Percentiles rank a stretch among this genome's conserved stretches.
phyloP scores from a whole-genome alignment of 108 stramenopile species.

The Fragilaria radians region DNA sequence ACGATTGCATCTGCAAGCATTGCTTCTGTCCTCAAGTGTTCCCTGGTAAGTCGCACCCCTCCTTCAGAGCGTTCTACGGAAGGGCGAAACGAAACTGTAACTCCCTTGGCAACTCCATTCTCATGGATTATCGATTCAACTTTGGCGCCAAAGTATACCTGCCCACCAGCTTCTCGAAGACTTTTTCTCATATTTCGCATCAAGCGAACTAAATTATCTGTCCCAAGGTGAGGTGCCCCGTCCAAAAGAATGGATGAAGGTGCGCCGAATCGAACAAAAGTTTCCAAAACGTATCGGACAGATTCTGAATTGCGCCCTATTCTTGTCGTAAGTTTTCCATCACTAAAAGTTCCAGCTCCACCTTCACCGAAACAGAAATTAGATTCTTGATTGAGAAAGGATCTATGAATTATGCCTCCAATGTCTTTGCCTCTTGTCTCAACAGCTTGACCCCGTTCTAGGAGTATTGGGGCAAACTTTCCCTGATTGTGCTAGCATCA shows the following conservation, averaged over 20 bases:
- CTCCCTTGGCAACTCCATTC: conserved; percentile 36
- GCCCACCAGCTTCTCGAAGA: conserved; percentile 58
- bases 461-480: conserved; percentile 49
- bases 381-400: conserved; percentile 46
- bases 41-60: conserved; percentile 14
- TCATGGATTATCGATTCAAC: conserved; percentile 51
- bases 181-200: conserved; percentile 70
- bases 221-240: conserved; percentile 91
- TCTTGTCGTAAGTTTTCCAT: conserved; percentile 93
- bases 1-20: conserved; percentile 59
- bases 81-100: conserved; percentile 20
- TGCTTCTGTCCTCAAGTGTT: background rate
- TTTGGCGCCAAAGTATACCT: conserved; percentile 77
- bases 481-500: conserved; percentile 56
- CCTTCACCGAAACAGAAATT: conserved; percentile 96
- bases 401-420: conserved; percentile 76
- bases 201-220: conserved; percentile 86
- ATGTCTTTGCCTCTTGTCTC: conserved; percentile 87
- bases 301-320: conserved; percentile 81
- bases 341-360: conserved; percentile 95
- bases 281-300: conserved; percentile 75
- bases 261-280: conserved; percentile 84
- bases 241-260: conserved; percentile 80
- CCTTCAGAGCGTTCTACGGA: conserved; percentile 16
- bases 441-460: conserved; percentile 91